These are phyloP conservation scores for Fraxinus cuspidata DNA, from an alignment of 257 asterid species.

Conservation along the genomic window DNA sequence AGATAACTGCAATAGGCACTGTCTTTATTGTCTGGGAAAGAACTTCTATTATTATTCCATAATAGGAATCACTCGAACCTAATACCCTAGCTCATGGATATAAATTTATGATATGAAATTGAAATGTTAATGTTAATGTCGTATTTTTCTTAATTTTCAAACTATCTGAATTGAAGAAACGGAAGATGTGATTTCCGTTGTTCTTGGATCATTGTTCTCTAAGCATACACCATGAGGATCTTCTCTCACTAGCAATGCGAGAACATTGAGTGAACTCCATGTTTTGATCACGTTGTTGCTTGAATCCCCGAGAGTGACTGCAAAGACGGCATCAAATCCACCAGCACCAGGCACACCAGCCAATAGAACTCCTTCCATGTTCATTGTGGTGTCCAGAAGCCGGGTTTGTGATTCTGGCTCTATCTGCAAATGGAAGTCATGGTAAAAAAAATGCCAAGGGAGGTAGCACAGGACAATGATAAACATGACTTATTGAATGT, in stretches of 20 bases:
- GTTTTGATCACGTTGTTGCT: constrained; percentile 51
- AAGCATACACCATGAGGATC: constrained; percentile 81
- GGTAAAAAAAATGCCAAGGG: constrained; percentile 11
- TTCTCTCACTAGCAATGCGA: constrained; percentile 83
- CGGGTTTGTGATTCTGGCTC: constrained; percentile 93
- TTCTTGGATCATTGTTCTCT: constrained; percentile 77
- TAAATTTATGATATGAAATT: not conserved
- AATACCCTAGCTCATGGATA: not conserved
- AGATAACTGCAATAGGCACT: not conserved
- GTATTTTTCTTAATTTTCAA: constrained; percentile 18
- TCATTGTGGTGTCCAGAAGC: constrained; percentile 77
- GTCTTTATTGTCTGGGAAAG: not conserved
- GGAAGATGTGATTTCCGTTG: constrained; percentile 43
- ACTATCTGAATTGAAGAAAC: constrained; percentile 64
- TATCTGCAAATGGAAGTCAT: constrained; percentile 50
- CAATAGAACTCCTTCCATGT: constrained; percentile 72
- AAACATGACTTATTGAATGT: not conserved
- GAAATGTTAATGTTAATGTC: not conserved
- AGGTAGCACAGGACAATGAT: not conserved
- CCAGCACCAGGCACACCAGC: constrained; percentile 99
- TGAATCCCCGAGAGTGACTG: constrained; percentile 70
- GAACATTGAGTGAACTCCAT: constrained; percentile 81
- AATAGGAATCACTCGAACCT: not conserved
- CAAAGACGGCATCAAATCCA: constrained; percentile 94
- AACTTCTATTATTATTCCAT: not conserved